A percentile compares a stretch with the other conserved stretches of the same genome.
phyloP scores from a whole-genome alignment of 371 early-diverging fungal genomes.

The Parasitella parasitica region DNA sequence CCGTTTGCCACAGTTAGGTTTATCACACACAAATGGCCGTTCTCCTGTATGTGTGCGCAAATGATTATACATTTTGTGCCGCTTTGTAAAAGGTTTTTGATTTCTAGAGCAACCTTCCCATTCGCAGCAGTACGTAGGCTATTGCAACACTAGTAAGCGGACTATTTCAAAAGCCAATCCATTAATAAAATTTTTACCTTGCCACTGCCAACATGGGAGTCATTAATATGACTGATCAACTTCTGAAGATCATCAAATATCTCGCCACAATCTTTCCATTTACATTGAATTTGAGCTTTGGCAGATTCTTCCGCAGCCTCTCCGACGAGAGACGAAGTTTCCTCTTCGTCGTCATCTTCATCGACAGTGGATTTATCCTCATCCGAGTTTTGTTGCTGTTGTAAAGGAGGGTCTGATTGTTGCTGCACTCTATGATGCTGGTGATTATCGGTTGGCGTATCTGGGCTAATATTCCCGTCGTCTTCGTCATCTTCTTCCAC shows the following conservation, averaged over 20 bases:
- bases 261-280: slow-evolving; percentile 21
- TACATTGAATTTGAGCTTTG: slow-evolving; percentile 3
- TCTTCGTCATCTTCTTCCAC: slow-evolving; percentile 8
- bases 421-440: neutral
- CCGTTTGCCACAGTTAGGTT: slow-evolving; percentile 74
- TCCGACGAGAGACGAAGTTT: neutral
- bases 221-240: slow-evolving; percentile 18
- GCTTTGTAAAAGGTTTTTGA: slow-evolving; percentile 80
- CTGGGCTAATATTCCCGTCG: slow-evolving; percentile 6
- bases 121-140: slow-evolving; percentile 76
- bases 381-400: neutral
- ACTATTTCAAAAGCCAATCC: too few relatives aligned
- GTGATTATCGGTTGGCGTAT: neutral
- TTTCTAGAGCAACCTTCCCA: slow-evolving; percentile 82
- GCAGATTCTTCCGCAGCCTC: neutral
- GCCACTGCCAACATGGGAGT: slow-evolving; percentile 23
- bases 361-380: slow-evolving; percentile 12
- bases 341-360: slow-evolving; percentile 32
- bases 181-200: slow-evolving; percentile 10
- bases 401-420: too few relatives aligned
- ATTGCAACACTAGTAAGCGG: neutral
- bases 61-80: slow-evolving; percentile 91
- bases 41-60: slow-evolving; percentile 87
- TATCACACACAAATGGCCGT: slow-evolving; percentile 60
- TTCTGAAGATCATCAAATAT: slow-evolving; percentile 15